phyloP scores from a whole-genome alignment of 495 filamentous ascomycete genomes.

The Neurospora sp. region DNA sequence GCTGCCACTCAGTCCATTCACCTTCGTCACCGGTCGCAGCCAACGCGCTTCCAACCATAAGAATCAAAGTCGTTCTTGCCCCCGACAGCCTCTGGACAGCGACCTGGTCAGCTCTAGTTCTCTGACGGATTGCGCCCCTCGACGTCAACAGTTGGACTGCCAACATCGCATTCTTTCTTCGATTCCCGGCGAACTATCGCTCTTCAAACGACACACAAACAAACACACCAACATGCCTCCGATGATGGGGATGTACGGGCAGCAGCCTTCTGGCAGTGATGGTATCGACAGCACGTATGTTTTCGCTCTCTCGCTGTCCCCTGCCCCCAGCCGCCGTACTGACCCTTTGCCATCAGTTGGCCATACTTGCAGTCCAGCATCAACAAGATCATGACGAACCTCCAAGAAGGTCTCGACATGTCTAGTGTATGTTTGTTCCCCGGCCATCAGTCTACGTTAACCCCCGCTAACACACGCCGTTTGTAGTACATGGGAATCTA shows the following conservation, averaged over 20 bases:
- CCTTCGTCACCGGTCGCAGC: background rate
- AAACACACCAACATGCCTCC: conserved; percentile 15
- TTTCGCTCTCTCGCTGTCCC: background rate
- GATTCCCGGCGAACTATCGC: background rate
- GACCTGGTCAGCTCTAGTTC: background rate
- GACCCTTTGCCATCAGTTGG: conserved; percentile 51
- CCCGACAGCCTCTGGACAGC: background rate
- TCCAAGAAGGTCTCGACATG: conserved; percentile 90
- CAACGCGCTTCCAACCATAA: background rate
- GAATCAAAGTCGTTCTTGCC: background rate
- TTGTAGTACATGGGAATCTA: conserved; percentile 88
- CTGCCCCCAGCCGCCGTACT: background rate
- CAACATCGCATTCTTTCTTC: background rate
- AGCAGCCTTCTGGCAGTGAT: conserved; percentile 55
- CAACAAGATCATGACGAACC: conserved; percentile 81
- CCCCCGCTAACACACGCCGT: conserved; percentile 5
- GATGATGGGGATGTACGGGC: conserved; percentile 29
- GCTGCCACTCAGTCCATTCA: background rate
- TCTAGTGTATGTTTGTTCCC: conserved; percentile 50
- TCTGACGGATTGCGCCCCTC: background rate
- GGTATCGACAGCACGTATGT: conserved; percentile 77
- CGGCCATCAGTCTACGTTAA: background rate
- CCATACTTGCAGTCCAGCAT: conserved; percentile 78
- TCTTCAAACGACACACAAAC: background rate
- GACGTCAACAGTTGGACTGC: background rate